A percentile compares a stretch with the other conserved stretches of the same genome.
Evolutionary conservation across 2,329 filamentous ascomycete species (phyloP).

Genomic region (Coniochaeta sp.): DNA sequence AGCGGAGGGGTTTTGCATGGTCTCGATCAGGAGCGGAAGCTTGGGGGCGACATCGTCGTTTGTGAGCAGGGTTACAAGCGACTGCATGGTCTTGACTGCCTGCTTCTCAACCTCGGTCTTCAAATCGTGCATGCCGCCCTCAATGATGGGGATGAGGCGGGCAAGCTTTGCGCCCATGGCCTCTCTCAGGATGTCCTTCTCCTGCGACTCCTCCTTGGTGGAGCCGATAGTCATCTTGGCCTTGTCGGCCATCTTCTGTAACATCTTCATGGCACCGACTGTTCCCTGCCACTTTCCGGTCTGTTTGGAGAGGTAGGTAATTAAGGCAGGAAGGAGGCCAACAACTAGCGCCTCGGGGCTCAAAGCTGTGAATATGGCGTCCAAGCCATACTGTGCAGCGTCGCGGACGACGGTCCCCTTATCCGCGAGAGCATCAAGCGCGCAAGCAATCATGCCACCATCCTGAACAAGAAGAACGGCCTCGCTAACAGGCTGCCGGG

Average conservation of each 20-base stretch:
- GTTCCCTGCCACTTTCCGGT: slow-evolving; percentile 97
- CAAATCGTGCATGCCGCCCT: slow-evolving; percentile 92
- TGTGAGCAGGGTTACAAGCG: slow-evolving; percentile 79
- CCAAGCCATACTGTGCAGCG: slow-evolving; percentile 87
- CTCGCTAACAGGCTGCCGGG: slow-evolving; percentile 70
- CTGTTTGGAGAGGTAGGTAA: slow-evolving; percentile 69
- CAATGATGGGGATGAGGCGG: slow-evolving; percentile 81
- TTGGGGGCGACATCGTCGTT: slow-evolving; percentile 95
- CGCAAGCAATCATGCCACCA: slow-evolving; percentile 61
- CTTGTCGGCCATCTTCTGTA: slow-evolving; percentile 93
- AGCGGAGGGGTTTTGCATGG: slow-evolving; percentile 88
- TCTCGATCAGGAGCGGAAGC: slow-evolving; percentile 85
- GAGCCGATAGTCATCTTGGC: slow-evolving; percentile 74
- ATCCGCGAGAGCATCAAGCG: slow-evolving; percentile 80
- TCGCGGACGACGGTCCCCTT: slow-evolving; percentile 86
- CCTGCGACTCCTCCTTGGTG: slow-evolving; percentile 73
- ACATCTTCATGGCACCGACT: slow-evolving; percentile 73
- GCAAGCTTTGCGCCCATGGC: slow-evolving; percentile 85
- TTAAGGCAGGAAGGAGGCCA: slow-evolving; percentile 71
- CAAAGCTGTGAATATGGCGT: slow-evolving; percentile 75
- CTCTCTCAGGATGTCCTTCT: slow-evolving; percentile 85
- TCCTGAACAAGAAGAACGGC: slow-evolving; percentile 77
- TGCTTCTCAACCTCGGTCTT: slow-evolving; percentile 86
- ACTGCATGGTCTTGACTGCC: slow-evolving; percentile 85
- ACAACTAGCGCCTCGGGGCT: slow-evolving; percentile 75